Base-by-base conservation (phyloP, 805 yeast genomes). In the Nakazawaea laoshanensis region DNA sequence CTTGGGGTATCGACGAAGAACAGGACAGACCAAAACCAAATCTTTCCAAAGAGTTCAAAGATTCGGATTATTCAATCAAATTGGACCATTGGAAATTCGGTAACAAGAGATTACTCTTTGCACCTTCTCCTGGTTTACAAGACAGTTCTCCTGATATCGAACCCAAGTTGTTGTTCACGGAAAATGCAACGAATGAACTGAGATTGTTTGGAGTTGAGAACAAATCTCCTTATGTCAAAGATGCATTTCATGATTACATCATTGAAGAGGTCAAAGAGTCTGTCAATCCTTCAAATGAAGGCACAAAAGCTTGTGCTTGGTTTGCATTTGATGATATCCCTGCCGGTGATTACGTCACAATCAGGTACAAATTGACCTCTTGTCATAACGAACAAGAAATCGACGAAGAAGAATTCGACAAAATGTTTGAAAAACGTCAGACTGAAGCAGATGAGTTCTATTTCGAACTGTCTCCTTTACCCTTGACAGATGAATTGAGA, bases 361-460 rank as follows among this genome's bases (percentile, higher is more conserved):
- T 88, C 27, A 74, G 95, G 42, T 83, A 87, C 59, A 79, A 73
- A 51, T 67, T 83, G 46, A 41, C 36, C 13, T 28, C 42, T 12
- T 7, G 17, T 2, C 10, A 47, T 29, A 39, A 50, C 57, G 43
- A 21, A 39, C 47, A 54, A 15, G 61, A 55, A 7, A 59, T 84
- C 37, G 84, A 83, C 52, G 94, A 83, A 53, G 78, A 74, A 42
- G 75, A 63, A 30, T 77, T 85, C 44, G 96, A 87, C 55, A 56
- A 65, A 20, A 55, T 73, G 5, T 74, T 88, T 46, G 76, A 72
- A 19, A 65, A 71, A 29, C 76, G 95, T 50, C 77, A 77, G 47
- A 80, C 74, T 41, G 96, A 87, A 47, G 96, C 96, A 9, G 95
- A 88, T 47, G 88, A 86, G 32, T 87, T 87, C 55, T 87, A 87